Base-by-base conservation (phyloP, 2,329 filamentous ascomycete genomes). In the Akanthomyces lecanii region DNA sequence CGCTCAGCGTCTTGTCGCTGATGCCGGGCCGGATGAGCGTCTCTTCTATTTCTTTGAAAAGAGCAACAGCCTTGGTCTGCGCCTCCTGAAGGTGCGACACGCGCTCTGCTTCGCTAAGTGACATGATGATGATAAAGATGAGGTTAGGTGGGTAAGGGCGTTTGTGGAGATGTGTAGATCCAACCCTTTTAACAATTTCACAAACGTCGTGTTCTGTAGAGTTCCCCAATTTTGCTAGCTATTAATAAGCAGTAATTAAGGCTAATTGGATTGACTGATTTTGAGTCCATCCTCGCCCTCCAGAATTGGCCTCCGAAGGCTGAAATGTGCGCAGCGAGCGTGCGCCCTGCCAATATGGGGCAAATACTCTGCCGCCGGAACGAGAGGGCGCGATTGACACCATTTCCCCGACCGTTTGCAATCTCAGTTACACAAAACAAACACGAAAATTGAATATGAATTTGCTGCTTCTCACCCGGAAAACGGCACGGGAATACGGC, bases 41-140 rank as follows among this genome's bases (percentile, higher is more conserved):
- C 11, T 68, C 66, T 59, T 78, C 78, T 65, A 83, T 82, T 63
- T 80, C 79, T 6, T 75, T 68, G 66, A 83, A 83, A 5, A 82
- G 73, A 14, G 71, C 67, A 21, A 74, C 67, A 2, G 81, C 79
- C 67, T 82, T 82, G 62, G 69, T 69, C 66, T 82, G 75, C 5
- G 80, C 80, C n/a, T 79, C 75, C 18, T 72, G 70, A 12, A 82
- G 79, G 60, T 69, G 72, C 6, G 74, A 72, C 14, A 74, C 74
- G 21, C 74, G 71, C 54, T 72, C 53, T 28, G 44, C 61, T 59
- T 63, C 54, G 28, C 33, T 40, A 1, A 52, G 21, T 18, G 55
- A 25, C 53, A 59, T 63, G 60, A 38, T 45, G 54, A 23, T 45
- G 23, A 21, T 23, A 33, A 21, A 5, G 45, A 42, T 38, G 55